These are phyloP conservation scores for Thelonectria rubi DNA, from an alignment of 2,329 filamentous ascomycete species.

Conservation along the genomic window DNA sequence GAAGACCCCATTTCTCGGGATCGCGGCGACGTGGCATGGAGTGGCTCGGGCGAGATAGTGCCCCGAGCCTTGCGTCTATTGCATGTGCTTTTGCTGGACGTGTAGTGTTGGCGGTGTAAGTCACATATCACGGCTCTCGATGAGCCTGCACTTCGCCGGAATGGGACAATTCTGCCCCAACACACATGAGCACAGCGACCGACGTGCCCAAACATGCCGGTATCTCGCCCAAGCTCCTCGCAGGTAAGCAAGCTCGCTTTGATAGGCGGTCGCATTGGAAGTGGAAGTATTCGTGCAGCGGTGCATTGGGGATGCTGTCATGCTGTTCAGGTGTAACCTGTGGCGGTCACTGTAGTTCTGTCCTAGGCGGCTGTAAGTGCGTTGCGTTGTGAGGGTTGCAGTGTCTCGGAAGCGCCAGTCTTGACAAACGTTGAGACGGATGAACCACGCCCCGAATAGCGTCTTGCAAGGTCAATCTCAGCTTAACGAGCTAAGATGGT, in stretches of 20 bases:
- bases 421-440: conserved; percentile 8
- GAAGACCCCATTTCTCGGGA: conserved; percentile 19
- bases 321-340: conserved; percentile 21
- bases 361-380: too few species aligned
- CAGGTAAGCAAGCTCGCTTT: background rate
- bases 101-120: conserved; percentile 16
- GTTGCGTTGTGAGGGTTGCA: background rate
- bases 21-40: conserved; percentile 22
- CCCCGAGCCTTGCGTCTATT: conserved; percentile 12
- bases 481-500: background rate
- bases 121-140: background rate
- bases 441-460: background rate
- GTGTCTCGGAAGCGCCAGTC: conserved; percentile 8
- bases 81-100: conserved; percentile 14
- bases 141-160: conserved; percentile 3
- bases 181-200: background rate
- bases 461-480: background rate
- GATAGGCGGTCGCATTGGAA: conserved; percentile 19
- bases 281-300: conserved; percentile 8
- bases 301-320: conserved; percentile 21
- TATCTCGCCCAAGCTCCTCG: background rate
- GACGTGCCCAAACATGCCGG: background rate
- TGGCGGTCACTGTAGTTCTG: conserved; percentile 5
- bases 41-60: conserved; percentile 8
- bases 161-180: conserved; percentile 2